phyloP scores from a whole-genome alignment of 352 stramenopile species.

The Phytopythium boreale region DNA sequence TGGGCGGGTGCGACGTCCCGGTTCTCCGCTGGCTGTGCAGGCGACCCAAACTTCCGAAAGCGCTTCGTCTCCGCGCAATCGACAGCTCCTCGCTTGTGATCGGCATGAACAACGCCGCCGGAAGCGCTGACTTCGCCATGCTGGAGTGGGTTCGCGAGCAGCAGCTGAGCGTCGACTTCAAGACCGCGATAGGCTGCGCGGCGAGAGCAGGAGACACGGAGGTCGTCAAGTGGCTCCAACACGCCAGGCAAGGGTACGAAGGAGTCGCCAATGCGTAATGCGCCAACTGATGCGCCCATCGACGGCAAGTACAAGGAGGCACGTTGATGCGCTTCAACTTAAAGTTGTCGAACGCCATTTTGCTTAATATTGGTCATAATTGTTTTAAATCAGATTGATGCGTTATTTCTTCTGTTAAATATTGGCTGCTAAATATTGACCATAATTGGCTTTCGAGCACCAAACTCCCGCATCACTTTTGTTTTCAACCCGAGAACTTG shows the following conservation, averaged over 20 bases:
- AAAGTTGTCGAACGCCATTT: no score
- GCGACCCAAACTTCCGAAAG: background rate
- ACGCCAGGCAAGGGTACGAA: background rate
- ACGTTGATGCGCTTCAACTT: no score
- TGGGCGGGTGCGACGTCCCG: background rate
- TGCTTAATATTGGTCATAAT: no score
- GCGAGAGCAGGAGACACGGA: background rate
- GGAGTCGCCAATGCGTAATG: background rate
- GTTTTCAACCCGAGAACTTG: no score
- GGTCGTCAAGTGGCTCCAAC: background rate
- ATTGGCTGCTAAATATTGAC: no score
- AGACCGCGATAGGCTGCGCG: background rate
- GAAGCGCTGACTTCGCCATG: background rate
- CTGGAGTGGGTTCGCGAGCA: background rate
- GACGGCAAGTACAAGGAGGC: no score
- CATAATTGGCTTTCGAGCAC: no score
- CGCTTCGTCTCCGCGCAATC: background rate
- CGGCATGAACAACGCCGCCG: slow-evolving; percentile 1
- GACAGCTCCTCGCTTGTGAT: slow-evolving; percentile 2
- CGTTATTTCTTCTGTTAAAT: no score
- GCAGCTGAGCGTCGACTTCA: background rate
- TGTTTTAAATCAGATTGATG: no score
- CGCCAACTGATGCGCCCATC: no score
- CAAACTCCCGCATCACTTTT: no score
- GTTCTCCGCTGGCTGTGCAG: background rate